Conservation (phyloP, 768 basidiomycete species). For the Epithele typhae region DNA sequence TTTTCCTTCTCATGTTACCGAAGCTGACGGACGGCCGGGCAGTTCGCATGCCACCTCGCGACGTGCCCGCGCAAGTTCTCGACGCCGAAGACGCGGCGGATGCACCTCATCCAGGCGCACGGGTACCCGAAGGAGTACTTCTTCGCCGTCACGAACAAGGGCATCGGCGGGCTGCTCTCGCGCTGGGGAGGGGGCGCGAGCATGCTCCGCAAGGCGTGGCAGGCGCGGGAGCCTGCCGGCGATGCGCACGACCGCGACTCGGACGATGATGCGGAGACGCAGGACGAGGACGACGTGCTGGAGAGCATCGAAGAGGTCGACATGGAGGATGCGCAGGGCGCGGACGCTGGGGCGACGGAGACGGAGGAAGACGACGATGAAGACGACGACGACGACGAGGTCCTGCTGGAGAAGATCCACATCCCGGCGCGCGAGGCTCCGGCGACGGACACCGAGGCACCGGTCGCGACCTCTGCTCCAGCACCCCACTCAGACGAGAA, state of each 20-base stretch:
- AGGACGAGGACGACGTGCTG: constrained; percentile 11
- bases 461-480: constrained; percentile 3
- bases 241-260: constrained; percentile 23
- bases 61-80: constrained; percentile 57
- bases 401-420: constrained; percentile 7
- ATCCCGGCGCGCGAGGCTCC: constrained; percentile 13
- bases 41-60: constrained; percentile 79
- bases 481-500: not conserved
- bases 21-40: not conserved
- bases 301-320: constrained; percentile 11
- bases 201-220: constrained; percentile 73
- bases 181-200: constrained; percentile 85
- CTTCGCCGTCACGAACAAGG: constrained; percentile 89
- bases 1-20: not conserved
- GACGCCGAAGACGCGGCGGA: constrained; percentile 70
- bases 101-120: constrained; percentile 81
- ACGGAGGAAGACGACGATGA: constrained; percentile 1
- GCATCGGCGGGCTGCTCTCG: constrained; percentile 73
- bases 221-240: constrained; percentile 32
- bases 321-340: not conserved
- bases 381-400: constrained; percentile 12
- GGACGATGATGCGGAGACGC: constrained; percentile 15
- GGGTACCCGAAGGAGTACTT: constrained; percentile 87
- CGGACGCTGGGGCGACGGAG: not conserved
- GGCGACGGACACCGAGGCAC: constrained; percentile 6